phyloP scores from a whole-genome alignment of 2,329 filamentous ascomycete species.

The Pestalotiopsis sp. region DNA sequence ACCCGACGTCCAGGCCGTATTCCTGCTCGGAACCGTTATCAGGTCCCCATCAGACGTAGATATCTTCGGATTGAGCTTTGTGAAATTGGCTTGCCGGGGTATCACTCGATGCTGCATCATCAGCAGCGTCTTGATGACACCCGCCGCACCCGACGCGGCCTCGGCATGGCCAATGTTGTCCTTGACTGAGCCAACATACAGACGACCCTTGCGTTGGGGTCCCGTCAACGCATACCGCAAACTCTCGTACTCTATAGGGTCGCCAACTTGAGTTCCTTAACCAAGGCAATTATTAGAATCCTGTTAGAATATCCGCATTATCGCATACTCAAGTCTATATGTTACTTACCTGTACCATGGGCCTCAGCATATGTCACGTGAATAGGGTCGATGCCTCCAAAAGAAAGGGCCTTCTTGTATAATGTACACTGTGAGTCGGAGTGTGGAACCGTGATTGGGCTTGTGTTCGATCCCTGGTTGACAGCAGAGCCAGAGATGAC shows the following conservation, averaged over 20 bases:
- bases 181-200: constrained; percentile 32
- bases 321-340: neutral
- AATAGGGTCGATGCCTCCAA: constrained; percentile 25
- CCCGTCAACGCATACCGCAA: constrained; percentile 19
- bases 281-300: neutral
- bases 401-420: constrained; percentile 28
- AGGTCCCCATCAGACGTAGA: neutral
- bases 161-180: constrained; percentile 34
- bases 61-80: constrained; percentile 32
- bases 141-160: constrained; percentile 30
- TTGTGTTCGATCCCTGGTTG: constrained; percentile 36
- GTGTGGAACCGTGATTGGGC: constrained; percentile 31
- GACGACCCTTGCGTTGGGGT: neutral
- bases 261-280: constrained; percentile 37
- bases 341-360: constrained; percentile 32
- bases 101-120: constrained; percentile 32
- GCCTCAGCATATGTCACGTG: constrained; percentile 37
- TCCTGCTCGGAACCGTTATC: neutral
- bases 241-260: constrained; percentile 28
- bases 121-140: constrained; percentile 33
- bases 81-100: constrained; percentile 29
- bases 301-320: neutral
- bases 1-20: neutral
- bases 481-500: constrained; percentile 40
- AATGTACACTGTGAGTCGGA: constrained; percentile 29